Base-by-base conservation (phyloP, 129 eudicot species). In the Tagetes patula region DNA sequence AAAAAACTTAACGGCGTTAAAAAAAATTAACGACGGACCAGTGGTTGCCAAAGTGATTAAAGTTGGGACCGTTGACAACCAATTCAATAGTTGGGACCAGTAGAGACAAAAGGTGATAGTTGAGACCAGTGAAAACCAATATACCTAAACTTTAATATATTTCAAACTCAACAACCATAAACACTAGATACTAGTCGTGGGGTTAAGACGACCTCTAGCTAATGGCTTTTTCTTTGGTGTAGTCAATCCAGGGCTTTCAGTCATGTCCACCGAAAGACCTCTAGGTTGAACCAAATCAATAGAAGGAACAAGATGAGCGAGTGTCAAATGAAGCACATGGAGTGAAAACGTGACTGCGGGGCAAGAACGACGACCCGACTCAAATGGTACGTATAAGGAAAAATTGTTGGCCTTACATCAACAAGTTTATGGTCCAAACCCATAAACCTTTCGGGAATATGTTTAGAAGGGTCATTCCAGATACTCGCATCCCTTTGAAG, bases 291-390 rank as follows among this genome's bases (percentile, higher is more conserved):
- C 46, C 7, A 86, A 5, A 8, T 86, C 80, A 69, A 77, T 83
- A 41, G 75, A 72, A 11, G 83, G 91, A 4, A 86, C 20, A 52
- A 86, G 59, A 48, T 71, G 78, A 27, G 91, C 87, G 45, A 86
- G 34, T 2, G 79, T 65, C 48, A 86, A 20, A 10, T 75, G 85
- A 73, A 78, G 36, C 6, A 81, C 46, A n/a, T 69, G 52, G n/a
- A 46, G 47, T 43, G 47, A 8, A 43, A 43, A 7, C 2, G 47
- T 43, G 9, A 34, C 49, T 2, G 87, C 90, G 2, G 81, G 81
- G 20, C 85, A 86, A 20, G 72, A 61, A 59, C 90, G 73, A 31
- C 82, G 71, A n/a, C 90, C 90, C 33, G 71, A 73, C 4, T 87
- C 87, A 73, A 85, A 79, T 12, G 84, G 84, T 39, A 83, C 31